Evolutionary conservation across 441 rosid genomes (phyloP).

Genomic region (Dalechampia spathulata): DNA sequence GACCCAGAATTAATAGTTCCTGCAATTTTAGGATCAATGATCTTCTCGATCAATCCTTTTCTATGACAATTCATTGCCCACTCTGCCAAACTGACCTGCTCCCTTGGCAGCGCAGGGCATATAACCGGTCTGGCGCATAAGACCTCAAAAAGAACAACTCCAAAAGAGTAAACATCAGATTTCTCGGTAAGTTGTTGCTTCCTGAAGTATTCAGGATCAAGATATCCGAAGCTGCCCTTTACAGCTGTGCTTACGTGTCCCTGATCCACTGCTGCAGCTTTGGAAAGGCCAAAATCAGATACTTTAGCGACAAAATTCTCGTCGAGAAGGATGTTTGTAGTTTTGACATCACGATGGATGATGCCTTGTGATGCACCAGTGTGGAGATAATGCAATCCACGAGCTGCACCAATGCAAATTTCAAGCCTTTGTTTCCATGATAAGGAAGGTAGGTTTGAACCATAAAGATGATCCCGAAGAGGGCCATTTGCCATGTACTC

Average conservation of each 20-base stretch:
- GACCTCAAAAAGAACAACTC: conserved; percentile 73
- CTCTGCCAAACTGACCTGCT: conserved; percentile 79
- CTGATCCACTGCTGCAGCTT: conserved; percentile 61
- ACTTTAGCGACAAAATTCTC: conserved; percentile 79
- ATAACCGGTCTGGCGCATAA: conserved; percentile 71
- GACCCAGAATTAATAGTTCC: conserved; percentile 53
- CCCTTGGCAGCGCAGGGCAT: conserved; percentile 51
- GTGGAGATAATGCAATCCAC: conserved; percentile 77
- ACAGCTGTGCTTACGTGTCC: conserved; percentile 78
- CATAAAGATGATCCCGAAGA: conserved; percentile 73
- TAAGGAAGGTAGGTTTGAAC: conserved; percentile 41
- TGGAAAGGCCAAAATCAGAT: conserved; percentile 76
- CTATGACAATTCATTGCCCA: conserved; percentile 85
- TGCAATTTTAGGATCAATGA: conserved; percentile 55
- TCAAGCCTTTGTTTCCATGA: conserved; percentile 82
- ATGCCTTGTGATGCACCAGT: conserved; percentile 75
- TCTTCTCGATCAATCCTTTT: conserved; percentile 57
- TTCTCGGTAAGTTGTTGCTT: conserved; percentile 70
- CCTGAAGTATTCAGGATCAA: conserved; percentile 83
- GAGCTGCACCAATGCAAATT: conserved; percentile 72
- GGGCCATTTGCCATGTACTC: conserved; percentile 88
- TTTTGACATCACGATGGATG: conserved; percentile 76
- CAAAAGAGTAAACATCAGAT: conserved; percentile 90
- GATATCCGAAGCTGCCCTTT: conserved; percentile 83
- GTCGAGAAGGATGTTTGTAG: conserved; percentile 68